Base-by-base conservation (phyloP, 2,329 filamentous ascomycete genomes). In the Fusarium udum region DNA sequence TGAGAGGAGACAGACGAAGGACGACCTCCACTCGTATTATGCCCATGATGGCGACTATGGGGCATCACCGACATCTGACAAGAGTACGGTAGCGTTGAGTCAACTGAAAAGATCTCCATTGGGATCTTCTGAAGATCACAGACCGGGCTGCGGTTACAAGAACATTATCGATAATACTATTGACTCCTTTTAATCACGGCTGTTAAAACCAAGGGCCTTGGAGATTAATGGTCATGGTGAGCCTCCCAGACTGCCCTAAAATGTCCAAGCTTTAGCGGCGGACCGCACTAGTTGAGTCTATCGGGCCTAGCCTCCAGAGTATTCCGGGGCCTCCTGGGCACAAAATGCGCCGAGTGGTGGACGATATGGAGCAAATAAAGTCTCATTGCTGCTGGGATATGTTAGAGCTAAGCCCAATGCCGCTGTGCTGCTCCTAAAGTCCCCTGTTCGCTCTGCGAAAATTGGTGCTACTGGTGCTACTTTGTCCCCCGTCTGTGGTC, bases 291-390 rank as follows among this genome's bases (percentile, higher is more conserved):
- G 72, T 55, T 24, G 52, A 61, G 66, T 62, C 67, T 59, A 72
- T 62, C 36, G 31, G 64, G 67, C 57, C 40, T 76, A 69, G 62
- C 42, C 61, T 62, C n/a, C 31, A 46, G 61, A 52, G 34, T 49
- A 66, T 74, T 51, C 67, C 49, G 26, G 71, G 52, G 69, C 66
- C 56, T 65, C 61, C 72, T 71, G 67, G 52, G 40, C 28, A 48
- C 60, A 64, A 57, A 75, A 73, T 75, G 68, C 64, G 58, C 75
- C 71, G 75, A 76, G 75, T 77, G 75, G 75, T 57, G 75, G 75
- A 37, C 62, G 48, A 59, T 66, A 75, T 73, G 69, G 65, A 67
- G 59, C 70, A 67, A 32, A 60, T 58, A 72, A 61, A 57, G 56
- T 49, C 64, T 58, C 64, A 74, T 74, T 61, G 57, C 59, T 66